Evolutionary conservation across 495 filamentous ascomycete genomes (phyloP), one percentile per base, ranked within the genome.

Genomic region (Aspergillus cristatus): DNA sequence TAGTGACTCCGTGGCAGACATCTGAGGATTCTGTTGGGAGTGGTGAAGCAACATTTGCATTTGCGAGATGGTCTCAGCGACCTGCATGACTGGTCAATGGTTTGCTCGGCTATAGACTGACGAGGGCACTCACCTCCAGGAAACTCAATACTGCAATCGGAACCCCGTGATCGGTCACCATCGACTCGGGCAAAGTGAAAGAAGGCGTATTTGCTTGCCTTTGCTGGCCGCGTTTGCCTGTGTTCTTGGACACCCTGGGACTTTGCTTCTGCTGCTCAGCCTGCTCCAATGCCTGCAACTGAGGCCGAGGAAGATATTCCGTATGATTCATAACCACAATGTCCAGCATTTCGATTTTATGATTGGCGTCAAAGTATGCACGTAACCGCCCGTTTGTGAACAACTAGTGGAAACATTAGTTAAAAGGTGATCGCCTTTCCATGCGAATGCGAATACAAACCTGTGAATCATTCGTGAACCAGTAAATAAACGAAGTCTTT

Each of bases 271-370:
- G 65, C 36, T 65, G 65, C 38, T 85, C 80, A 18, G 71, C 59
- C 1, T 70, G 67, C 30, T 83, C 67, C 20, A 63, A 38, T 1
- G 58, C 50, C 33, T 65, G 61, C 34, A 75, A 41, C 34, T 69
- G 53, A 15, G 58, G 70, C 14, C 79, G 68, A 8, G 81, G 78
- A 31, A 84, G 63, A 44, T 76, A 86, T 57, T 88, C 83, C 25
- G 78, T 78, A 41, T 84, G 76, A 22, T 60, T 65, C 14, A 57
- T 66, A 0, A 77, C 75, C n/a, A 65, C 54, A 29, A 86, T 76
- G 42, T 88, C 81, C 11, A 88, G 70, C 42, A 83, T 59, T 34
- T 86, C 82, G 26, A 88, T 69, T 48, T 80, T 84, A 43, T 79
- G 74, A n/a, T 79, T 67, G 16, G 53, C 61, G 43, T 86, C 78